phyloP scores from a whole-genome alignment of 139 green algal genomes.

The Chlorella sorokiniana region DNA sequence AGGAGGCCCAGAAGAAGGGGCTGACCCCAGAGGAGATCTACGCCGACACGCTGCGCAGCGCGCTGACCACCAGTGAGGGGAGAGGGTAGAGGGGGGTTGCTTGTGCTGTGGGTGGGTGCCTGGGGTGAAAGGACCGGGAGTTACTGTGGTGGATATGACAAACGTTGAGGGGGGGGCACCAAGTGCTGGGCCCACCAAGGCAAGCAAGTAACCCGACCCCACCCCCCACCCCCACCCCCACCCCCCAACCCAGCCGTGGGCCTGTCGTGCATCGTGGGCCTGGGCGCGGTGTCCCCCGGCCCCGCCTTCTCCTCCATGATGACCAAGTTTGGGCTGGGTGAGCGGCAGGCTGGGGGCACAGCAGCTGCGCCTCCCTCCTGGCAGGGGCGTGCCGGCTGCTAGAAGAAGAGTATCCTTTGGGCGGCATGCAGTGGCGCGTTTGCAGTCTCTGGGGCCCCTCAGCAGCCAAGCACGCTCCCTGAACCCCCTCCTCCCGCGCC shows the following conservation, averaged over 20 bases:
- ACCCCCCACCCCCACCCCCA: background rate
- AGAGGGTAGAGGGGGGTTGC: too few relatives aligned
- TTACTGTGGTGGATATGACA: too few relatives aligned
- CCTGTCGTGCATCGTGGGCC: constrained; percentile 56
- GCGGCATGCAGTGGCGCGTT: too few relatives aligned
- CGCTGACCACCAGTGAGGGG: constrained; percentile 24
- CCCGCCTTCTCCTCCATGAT: constrained; percentile 80
- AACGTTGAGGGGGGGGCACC: too few relatives aligned
- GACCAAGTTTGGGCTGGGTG: constrained; percentile 79
- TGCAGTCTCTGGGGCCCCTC: too few relatives aligned
- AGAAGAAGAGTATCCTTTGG: too few relatives aligned
- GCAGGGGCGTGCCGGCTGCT: too few relatives aligned
- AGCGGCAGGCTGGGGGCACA: background rate
- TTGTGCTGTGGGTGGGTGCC: too few relatives aligned
- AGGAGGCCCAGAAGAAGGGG: constrained; percentile 29
- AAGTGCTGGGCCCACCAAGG: too few relatives aligned
- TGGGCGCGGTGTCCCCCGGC: constrained; percentile 63
- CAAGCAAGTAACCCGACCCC: background rate
- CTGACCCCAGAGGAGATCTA: constrained; percentile 58
- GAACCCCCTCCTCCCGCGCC: background rate
- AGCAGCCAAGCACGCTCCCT: background rate
- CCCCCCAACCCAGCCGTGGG: constrained; percentile 32
- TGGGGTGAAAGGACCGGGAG: too few relatives aligned
- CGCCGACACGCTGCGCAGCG: constrained; percentile 53
- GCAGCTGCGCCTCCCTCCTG: too few relatives aligned